These are phyloP conservation scores for Tulasnella sp. DNA, from an alignment of 768 basidiomycete genomes.

Conservation along the genomic window DNA sequence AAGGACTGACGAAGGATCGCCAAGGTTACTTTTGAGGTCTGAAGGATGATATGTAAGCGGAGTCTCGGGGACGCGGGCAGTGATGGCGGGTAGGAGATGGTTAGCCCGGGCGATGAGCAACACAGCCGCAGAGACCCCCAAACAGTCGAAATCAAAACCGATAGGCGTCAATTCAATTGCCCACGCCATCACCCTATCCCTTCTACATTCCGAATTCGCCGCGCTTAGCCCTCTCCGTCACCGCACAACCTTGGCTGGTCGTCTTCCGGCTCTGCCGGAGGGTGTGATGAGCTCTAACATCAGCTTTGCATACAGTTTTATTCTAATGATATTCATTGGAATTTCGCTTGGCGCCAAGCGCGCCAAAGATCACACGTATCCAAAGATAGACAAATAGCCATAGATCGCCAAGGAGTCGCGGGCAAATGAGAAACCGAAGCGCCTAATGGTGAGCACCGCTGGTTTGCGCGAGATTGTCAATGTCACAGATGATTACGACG, in stretches of 20 bases:
- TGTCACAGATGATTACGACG: too few relatives aligned
- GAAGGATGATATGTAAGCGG: neutral
- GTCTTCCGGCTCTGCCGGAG: too few relatives aligned
- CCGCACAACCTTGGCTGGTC: neutral
- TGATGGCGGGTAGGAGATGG: neutral
- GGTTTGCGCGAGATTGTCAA: neutral
- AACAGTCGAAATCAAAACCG: neutral
- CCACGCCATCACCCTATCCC: neutral
- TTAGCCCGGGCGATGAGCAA: neutral
- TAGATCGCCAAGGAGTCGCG: neutral
- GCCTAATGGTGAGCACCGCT: neutral
- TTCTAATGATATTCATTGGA: neutral
- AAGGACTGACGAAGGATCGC: neutral
- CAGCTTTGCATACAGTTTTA: neutral
- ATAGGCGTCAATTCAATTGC: neutral
- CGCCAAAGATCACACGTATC: neutral
- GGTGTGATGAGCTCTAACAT: neutral
- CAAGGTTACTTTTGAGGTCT: neutral
- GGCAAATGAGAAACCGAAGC: neutral
- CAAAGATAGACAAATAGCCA: neutral
- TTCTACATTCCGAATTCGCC: neutral
- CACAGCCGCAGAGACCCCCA: neutral
- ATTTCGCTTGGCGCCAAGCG: neutral
- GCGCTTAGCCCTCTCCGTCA: neutral
- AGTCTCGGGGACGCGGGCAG: neutral